phyloP scores from a whole-genome alignment of 225 moss, liverwort and hornwort species.

The Physcomitrium patens region DNA sequence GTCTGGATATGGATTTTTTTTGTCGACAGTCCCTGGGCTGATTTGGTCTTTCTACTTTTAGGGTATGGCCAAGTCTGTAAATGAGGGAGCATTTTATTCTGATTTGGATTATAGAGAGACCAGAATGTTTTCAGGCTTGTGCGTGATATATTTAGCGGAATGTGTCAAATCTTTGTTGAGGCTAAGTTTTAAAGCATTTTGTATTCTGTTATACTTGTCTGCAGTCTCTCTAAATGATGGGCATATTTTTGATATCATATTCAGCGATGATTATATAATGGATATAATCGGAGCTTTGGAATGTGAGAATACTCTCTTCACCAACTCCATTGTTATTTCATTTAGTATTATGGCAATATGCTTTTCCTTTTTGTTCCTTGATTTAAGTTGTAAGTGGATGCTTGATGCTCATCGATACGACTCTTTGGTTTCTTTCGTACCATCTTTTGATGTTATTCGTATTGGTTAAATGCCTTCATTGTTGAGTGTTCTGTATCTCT shows the following conservation, averaged over 20 bases:
- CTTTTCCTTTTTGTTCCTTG: too few species aligned
- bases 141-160: background rate
- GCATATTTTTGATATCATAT: slow-evolving; percentile 89
- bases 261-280: slow-evolving; percentile 94
- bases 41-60: slow-evolving; percentile 20
- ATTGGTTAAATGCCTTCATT: too few species aligned
- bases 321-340: slow-evolving; percentile 18
- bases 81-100: background rate
- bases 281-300: slow-evolving; percentile 94
- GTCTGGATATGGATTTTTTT: slow-evolving; percentile 21
- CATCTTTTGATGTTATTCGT: too few species aligned
- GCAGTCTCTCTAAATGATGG: slow-evolving; percentile 94
- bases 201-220: slow-evolving; percentile 31
- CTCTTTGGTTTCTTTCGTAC: too few species aligned
- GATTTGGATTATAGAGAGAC: too few species aligned
- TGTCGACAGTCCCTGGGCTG: background rate
- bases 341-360: slow-evolving; percentile 4
- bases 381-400: too few species aligned
- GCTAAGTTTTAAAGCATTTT: slow-evolving; percentile 18
- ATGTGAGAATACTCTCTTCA: slow-evolving; percentile 57
- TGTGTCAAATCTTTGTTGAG: background rate
- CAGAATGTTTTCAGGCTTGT: too few species aligned
- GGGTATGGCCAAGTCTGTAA: slow-evolving; percentile 1
- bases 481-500: slow-evolving; percentile 4
- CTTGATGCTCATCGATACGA: too few species aligned